A percentile compares a stretch with the other conserved stretches of the same genome.
Conservation (phyloP, 495 filamentous ascomycete genomes). For the Haplographium delicatum region DNA sequence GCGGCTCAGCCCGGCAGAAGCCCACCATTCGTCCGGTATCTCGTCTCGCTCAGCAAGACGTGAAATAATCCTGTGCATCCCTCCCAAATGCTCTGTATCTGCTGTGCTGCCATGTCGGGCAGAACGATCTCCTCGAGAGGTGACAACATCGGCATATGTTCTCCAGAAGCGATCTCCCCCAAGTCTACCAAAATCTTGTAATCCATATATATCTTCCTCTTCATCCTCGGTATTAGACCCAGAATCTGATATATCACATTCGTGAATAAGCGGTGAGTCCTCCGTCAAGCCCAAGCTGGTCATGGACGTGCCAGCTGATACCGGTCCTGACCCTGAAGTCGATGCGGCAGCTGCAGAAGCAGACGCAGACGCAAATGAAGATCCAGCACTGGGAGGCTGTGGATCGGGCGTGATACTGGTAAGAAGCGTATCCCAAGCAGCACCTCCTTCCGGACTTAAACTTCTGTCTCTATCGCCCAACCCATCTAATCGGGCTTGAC, state of each 20-base stretch:
- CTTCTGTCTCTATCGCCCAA: conserved; percentile 81
- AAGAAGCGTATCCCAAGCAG: conserved; percentile 73
- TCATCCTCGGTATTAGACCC: conserved; percentile 22
- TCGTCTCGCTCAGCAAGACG: conserved; percentile 61
- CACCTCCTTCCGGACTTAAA: conserved; percentile 65
- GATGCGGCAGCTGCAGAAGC: conserved; percentile 29
- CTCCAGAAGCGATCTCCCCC: conserved; percentile 18
- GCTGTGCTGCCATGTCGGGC: conserved; percentile 15
- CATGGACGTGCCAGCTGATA: conserved; percentile 16
- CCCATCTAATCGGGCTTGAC: conserved; percentile 51
- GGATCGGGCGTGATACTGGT: conserved; percentile 76
- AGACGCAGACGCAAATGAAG: conserved; percentile 69
- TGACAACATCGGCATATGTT: conserved; percentile 33
- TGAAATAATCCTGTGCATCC: conserved; percentile 64
- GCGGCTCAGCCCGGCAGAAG: conserved; percentile 60
- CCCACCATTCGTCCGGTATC: conserved; percentile 76
- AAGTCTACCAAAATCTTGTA: conserved; percentile 7
- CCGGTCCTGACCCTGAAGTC: conserved; percentile 7
- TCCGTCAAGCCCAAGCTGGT: conserved; percentile 10
- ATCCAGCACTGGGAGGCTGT: conserved; percentile 70
- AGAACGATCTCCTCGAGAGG: conserved; percentile 12
- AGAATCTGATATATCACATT: conserved; percentile 22
- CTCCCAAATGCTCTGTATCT: conserved; percentile 44
- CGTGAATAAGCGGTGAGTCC: conserved; percentile 2
- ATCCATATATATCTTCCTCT: conserved; percentile 26